phyloP scores from a whole-genome alignment of 495 filamentous ascomycete genomes.

The Lasiosphaeria ovina region DNA sequence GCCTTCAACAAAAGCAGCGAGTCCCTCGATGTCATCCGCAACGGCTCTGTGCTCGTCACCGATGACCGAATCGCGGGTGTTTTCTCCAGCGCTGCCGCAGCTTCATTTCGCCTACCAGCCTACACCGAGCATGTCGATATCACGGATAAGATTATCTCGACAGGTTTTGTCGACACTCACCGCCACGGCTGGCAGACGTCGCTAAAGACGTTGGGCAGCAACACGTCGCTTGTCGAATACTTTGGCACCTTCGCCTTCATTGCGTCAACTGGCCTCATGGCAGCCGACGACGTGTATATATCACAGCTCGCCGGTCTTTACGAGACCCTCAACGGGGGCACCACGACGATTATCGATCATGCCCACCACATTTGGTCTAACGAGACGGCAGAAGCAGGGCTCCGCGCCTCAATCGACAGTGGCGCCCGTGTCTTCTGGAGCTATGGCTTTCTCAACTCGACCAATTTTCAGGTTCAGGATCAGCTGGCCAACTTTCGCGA shows the following conservation, averaged over 20 bases:
- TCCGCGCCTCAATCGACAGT: conserved; percentile 38
- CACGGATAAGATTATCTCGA: conserved; percentile 45
- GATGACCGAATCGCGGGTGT: conserved; percentile 41
- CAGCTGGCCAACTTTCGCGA: conserved; percentile 34
- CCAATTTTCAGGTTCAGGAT: conserved; percentile 24
- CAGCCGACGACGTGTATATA: conserved; percentile 38
- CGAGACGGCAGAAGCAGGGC: conserved; percentile 31
- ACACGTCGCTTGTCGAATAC: conserved; percentile 35
- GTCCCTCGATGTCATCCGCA: conserved; percentile 35
- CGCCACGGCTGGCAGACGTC: conserved; percentile 53
- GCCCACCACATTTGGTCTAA: conserved; percentile 32
- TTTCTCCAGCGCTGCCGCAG: conserved; percentile 4
- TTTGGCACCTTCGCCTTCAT: conserved; percentile 26
- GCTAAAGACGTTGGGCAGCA: conserved; percentile 37
- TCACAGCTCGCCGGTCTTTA: conserved; percentile 42
- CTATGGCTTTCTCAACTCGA: conserved; percentile 26
- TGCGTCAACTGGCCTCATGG: conserved; percentile 17
- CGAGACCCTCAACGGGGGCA: conserved; percentile 40
- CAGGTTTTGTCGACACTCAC: conserved; percentile 56
- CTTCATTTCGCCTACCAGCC: neutral
- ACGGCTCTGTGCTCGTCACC: conserved; percentile 39
- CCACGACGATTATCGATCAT: conserved; percentile 36
- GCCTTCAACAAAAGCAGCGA: conserved; percentile 36
- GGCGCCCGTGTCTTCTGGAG: conserved; percentile 45
- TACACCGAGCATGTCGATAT: conserved; percentile 35